A percentile compares a stretch with the other conserved stretches of the same genome.
phyloP scores from a whole-genome alignment of 1,284 basidiomycete genomes.

The Puccinia novopanici region DNA sequence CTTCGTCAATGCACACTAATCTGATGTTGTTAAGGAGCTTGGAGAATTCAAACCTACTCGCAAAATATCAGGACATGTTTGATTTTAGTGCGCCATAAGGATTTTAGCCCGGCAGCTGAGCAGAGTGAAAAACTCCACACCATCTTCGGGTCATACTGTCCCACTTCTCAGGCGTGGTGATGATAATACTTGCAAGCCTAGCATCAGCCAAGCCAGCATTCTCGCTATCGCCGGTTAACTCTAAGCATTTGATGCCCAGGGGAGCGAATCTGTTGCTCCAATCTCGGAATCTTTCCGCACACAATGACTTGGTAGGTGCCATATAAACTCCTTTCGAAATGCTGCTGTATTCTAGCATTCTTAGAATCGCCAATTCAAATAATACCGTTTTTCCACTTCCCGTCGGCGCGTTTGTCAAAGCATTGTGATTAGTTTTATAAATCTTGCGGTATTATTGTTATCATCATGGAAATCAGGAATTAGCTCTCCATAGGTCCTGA shows the following conservation, averaged over 20 bases:
- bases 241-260: conserved; percentile 77
- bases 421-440: conserved; percentile 70
- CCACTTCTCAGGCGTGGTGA: conserved; percentile 82
- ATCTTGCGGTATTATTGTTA: conserved; percentile 63
- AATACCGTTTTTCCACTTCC: conserved; percentile 64
- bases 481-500: not conserved
- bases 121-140: conserved; percentile 59
- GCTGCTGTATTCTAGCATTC: conserved; percentile 67
- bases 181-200: conserved; percentile 72
- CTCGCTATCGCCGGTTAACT: conserved; percentile 87
- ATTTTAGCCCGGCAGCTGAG: conserved; percentile 56
- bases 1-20: conserved; percentile 78
- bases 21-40: conserved; percentile 54
- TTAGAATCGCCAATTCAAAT: conserved; percentile 86
- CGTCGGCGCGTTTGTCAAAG: conserved; percentile 64
- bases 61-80: conserved; percentile 1
- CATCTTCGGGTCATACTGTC: conserved; percentile 83
- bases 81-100: conserved; percentile 62
- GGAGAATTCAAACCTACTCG: conserved; percentile 53
- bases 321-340: conserved; percentile 80
- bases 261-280: conserved; percentile 78
- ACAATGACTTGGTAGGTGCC: conserved; percentile 83
- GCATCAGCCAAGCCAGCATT: conserved; percentile 71
- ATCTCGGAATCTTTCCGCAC: conserved; percentile 78
- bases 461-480: not conserved